Conservation (phyloP, 345 rosid species). For the Cardamine resedifolia region DNA sequence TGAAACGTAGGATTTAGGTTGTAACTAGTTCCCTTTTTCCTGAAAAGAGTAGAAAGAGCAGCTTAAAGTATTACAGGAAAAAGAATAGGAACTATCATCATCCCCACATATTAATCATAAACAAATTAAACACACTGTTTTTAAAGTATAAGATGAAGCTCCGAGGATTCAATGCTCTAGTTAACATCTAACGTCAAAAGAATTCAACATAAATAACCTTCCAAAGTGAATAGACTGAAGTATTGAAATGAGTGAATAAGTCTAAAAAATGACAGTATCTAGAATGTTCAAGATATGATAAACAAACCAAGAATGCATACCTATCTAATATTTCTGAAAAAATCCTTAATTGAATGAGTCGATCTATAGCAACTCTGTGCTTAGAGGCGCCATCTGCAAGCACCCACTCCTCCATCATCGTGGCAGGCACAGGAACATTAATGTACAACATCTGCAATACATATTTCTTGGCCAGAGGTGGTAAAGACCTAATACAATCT, state of each 20-base stretch:
- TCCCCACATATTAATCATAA: conserved; percentile 3
- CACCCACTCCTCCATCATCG: conserved; percentile 73
- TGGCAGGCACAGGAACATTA: conserved; percentile 51
- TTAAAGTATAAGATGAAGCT: not conserved
- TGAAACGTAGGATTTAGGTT: conserved; percentile 78
- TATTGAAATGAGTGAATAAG: not conserved
- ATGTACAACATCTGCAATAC: conserved; percentile 66
- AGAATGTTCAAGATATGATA: not conserved
- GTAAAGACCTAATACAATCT: conserved; percentile 61
- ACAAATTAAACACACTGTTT: not conserved
- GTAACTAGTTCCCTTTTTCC: conserved; percentile 68
- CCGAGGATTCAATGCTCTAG: not conserved
- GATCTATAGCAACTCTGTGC: conserved; percentile 80
- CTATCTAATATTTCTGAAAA: conserved; percentile 54
- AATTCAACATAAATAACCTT: not conserved
- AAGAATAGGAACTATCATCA: not conserved
- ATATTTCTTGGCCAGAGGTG: conserved; percentile 90
- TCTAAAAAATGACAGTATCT: not conserved
- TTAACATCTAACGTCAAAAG: not conserved
- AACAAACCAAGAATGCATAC: conserved; percentile 32
- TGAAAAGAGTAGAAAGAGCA: conserved; percentile 32
- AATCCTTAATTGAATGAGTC: conserved; percentile 70
- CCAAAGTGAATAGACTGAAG: not conserved
- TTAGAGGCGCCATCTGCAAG: conserved; percentile 69
- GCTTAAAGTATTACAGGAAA: not conserved